Percentiles rank a stretch among this genome's conserved stretches.
Conservation (phyloP, 257 asterid species). For the Verbascum thapsus region DNA sequence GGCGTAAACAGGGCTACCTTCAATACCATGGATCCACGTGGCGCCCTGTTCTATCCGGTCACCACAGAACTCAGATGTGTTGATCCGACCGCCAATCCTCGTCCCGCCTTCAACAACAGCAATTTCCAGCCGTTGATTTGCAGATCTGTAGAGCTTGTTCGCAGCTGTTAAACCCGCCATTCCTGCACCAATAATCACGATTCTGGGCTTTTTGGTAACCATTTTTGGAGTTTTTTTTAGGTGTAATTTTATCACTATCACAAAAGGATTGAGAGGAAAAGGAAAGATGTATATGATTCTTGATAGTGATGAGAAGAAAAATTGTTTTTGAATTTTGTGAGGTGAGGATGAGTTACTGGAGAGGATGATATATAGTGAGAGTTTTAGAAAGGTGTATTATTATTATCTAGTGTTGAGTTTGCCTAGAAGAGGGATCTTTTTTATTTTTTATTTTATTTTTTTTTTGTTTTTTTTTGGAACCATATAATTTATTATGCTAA, state of each 20-base stretch:
- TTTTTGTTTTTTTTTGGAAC: slow-evolving; percentile 15
- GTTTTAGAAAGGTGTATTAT: neutral
- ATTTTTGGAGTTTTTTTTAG: slow-evolving; percentile 3
- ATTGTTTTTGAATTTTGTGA: slow-evolving; percentile 38
- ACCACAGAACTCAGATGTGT: slow-evolving; percentile 66
- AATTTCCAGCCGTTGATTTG: slow-evolving; percentile 54
- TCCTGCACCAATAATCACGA: slow-evolving; percentile 90
- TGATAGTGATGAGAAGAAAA: slow-evolving; percentile 36
- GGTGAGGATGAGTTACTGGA: slow-evolving; percentile 54
- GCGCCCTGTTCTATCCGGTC: slow-evolving; percentile 88
- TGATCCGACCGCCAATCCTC: slow-evolving; percentile 86
- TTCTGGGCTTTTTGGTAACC: slow-evolving; percentile 47
- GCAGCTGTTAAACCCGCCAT: slow-evolving; percentile 92
- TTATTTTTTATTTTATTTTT: neutral
- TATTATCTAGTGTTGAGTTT: neutral
- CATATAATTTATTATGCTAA: slow-evolving; percentile 40
- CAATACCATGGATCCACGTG: slow-evolving; percentile 95
- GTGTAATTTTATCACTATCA: slow-evolving; percentile 18
- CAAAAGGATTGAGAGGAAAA: neutral
- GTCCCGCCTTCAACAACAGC: slow-evolving; percentile 71
- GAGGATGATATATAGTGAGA: slow-evolving; percentile 50
- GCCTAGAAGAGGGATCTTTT: slow-evolving; percentile 38
- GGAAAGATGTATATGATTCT: slow-evolving; percentile 3
- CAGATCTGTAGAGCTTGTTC: slow-evolving; percentile 56
- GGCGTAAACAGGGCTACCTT: slow-evolving; percentile 70